Base-by-base conservation (phyloP, 2,329 filamentous ascomycete genomes). In the Sclerotinia glacialis region DNA sequence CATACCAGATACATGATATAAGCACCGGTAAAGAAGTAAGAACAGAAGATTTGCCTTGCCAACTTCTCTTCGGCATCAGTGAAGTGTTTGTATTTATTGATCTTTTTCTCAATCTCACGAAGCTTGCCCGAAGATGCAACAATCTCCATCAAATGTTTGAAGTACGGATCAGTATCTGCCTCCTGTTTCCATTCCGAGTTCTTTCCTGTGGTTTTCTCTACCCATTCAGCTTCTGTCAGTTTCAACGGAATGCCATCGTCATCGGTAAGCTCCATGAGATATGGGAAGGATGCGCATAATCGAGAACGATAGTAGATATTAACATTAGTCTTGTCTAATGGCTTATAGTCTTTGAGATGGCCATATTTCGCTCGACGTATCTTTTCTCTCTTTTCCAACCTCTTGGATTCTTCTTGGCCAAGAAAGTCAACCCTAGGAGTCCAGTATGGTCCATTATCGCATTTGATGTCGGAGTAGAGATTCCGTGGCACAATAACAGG, bases 241-340 rank as follows among this genome's bases (percentile, higher is more conserved):
- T 40, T 62, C 23, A 62, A 62, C 21, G 59, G 5, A 9, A 50
- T 37, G 14, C 46, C n/a, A 14, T 49, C 28, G 2, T 62, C 42
- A 46, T 62, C 31, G 28, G 8, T 52, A 28, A 62, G 28, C 12
- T 62, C 31, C 46, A 62, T 3, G 12, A 49, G 37, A 14, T 28
- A 21, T 52, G n/a, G 59, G 21, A 62, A 62, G 1, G 46, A 62
- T 31, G 31, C 31, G 18, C 21, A 52, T 37, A 62, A 21, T 2
- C 59, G 46, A 49, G 59, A 50, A 28, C 46, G 26, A 62, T 62
- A 62, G 12, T 62, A 62, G 46, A 62, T 40, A 40, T 62, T 62
- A 34, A 52, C 16, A 31, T 61, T 61, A 31, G 42, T 47, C 26
- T 61, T 61, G 42, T 61, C 42, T 31, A 61, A 61, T n/a, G 58